Evolutionary conservation across 306 rosid genomes (phyloP).

Genomic region (Rosa chinensis): DNA sequence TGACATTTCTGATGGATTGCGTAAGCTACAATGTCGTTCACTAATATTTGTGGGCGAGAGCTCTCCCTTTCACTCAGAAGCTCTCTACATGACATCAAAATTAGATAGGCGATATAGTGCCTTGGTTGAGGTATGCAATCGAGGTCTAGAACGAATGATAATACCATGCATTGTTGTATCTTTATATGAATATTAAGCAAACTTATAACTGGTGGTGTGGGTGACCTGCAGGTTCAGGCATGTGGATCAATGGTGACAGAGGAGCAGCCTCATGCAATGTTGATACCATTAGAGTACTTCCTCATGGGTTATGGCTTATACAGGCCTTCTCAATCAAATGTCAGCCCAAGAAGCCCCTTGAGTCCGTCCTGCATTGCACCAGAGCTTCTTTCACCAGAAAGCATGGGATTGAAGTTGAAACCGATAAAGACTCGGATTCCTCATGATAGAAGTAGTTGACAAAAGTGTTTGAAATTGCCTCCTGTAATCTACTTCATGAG

Average conservation of each 20-base stretch:
- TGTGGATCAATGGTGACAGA: constrained; percentile 97
- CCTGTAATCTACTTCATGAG: constrained; percentile 30
- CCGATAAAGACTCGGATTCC: constrained; percentile 83
- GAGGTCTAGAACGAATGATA: constrained; percentile 7
- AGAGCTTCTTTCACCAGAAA: constrained; percentile 93
- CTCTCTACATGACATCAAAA: constrained; percentile 80
- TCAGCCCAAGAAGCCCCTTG: constrained; percentile 93
- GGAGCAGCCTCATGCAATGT: constrained; percentile 98
- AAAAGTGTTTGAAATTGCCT: constrained; percentile 16
- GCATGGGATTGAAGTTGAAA: constrained; percentile 98
- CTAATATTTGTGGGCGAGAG: constrained; percentile 87
- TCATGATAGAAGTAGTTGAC: constrained; percentile 27
- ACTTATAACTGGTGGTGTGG: constrained; percentile 16
- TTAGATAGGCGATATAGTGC: constrained; percentile 86
- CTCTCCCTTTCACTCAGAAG: constrained; percentile 82
- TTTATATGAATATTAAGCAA: constrained; percentile 7
- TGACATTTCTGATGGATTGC: constrained; percentile 68
- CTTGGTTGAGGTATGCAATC: constrained; percentile 72
- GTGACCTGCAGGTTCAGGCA: constrained; percentile 76
- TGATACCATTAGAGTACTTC: constrained; percentile 89
- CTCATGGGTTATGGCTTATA: constrained; percentile 90
- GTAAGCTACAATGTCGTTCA: constrained; percentile 79
- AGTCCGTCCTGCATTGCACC: constrained; percentile 90
- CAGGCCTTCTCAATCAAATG: constrained; percentile 69
- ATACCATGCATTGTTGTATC: neutral